Percentiles rank a stretch among this genome's conserved stretches.
Conservation (phyloP, 345 rosid genomes). For the Moringa oleifera region DNA sequence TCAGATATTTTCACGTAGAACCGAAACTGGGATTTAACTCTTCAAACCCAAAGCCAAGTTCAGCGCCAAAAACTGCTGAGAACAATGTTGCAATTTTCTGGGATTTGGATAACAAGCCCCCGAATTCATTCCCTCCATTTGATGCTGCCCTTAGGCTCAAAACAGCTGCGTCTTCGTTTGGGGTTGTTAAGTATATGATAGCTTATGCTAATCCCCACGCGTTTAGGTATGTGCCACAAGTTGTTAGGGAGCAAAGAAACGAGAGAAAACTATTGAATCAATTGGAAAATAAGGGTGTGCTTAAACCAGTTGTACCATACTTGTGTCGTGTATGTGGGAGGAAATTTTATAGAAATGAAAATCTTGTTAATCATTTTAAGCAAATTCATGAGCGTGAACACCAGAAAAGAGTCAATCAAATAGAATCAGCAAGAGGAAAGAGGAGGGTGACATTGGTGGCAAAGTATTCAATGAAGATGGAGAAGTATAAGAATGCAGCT, state of each 20-base stretch:
- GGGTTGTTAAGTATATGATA: slow-evolving; percentile 49
- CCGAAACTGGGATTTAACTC: slow-evolving; percentile 22
- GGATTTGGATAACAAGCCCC: slow-evolving; percentile 87
- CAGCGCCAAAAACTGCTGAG: slow-evolving; percentile 16
- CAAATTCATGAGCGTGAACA: slow-evolving; percentile 81
- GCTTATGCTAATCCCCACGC: slow-evolving; percentile 74
- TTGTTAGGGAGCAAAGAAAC: slow-evolving; percentile 50
- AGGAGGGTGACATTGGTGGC: slow-evolving; percentile 69
- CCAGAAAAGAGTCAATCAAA: slow-evolving; percentile 69
- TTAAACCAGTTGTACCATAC: slow-evolving; percentile 52
- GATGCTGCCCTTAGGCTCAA: slow-evolving; percentile 74
- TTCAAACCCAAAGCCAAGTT: slow-evolving; percentile 22
- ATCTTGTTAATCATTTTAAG: slow-evolving; percentile 64
- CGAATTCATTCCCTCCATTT: slow-evolving; percentile 54
- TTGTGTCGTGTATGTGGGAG: slow-evolving; percentile 76
- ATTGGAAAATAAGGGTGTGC: slow-evolving; percentile 54
- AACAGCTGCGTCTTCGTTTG: slow-evolving; percentile 55
- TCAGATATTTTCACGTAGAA: slow-evolving; percentile 19
- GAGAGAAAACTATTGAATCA: slow-evolving; percentile 52
- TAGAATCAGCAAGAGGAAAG: slow-evolving; percentile 74
- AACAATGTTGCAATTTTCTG: slow-evolving; percentile 65
- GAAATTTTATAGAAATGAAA: slow-evolving; percentile 63
- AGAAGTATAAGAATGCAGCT: slow-evolving; percentile 61
- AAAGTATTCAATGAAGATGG: slow-evolving; percentile 72
- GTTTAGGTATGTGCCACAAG: slow-evolving; percentile 51